Evolutionary conservation across 371 early-diverging fungal species (phyloP), one percentile per base, ranked within the genome.

Genomic region (Lichtheimia ramosa): DNA sequence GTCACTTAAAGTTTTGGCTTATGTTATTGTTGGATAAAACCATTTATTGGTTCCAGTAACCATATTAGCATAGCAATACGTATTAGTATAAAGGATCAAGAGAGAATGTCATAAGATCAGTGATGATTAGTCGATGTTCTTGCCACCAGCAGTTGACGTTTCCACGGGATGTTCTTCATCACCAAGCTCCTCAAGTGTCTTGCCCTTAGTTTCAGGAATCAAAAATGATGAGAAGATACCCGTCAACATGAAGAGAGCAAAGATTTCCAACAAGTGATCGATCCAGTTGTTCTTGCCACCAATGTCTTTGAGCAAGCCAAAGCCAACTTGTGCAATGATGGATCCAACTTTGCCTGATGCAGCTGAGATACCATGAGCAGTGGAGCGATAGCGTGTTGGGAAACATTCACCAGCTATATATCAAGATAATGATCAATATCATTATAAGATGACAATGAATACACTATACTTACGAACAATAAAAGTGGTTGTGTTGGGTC

Each of bases 361-460:
- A 21, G 94, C 94, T 49, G 92, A 91, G 70, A 94, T 91, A 71
- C 96, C 96, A 68, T 94, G 94, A 51, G 89, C 87, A 7, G 93
- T 89, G 0, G 93, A 88, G 28, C 93, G 82, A 76, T 87, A 90
- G 28, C 91, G 88, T 27, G 95, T 95, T 14, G 95, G 94, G 83
- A 89, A 95, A 51, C 84, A 81, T 77, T 95, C 95, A 62, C 90
- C 89, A 54, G 95, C 93, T 51, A 92, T 79, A 59, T 92, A 84
- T n/a, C n/a, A 54, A 34, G 10, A 34, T 34, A 0, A 34, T 34
- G 10, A 8, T 34, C 10, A 34, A 34, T 10, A 34, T 8, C 6
- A 8, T 34, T 8, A 10, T 34, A 5, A 34, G 6, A 8, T 5
- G 2, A 34, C 5, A 93, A 55, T 15, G 57, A 46, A 20, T 46